These are phyloP conservation scores for Saccharomyces hybrid DNA, from an alignment of 1,139 yeast species.

Conservation along the genomic window DNA sequence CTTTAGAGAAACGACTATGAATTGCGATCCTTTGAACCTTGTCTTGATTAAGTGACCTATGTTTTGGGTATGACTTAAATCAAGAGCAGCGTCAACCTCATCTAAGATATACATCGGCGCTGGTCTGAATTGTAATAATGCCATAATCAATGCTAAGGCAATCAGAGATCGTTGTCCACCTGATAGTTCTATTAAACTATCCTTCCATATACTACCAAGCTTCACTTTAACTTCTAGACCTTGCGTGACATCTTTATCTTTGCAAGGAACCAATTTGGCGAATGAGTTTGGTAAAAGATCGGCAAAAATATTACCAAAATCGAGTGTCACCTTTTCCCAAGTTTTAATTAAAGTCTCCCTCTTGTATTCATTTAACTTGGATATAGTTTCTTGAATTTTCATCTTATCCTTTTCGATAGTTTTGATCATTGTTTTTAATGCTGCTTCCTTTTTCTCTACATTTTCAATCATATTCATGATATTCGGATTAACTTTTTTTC, in stretches of 20 bases:
- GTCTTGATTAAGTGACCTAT: constrained; percentile 95
- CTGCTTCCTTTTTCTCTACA: constrained; percentile 79
- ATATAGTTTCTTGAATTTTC: constrained; percentile 83
- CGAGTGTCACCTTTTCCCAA: constrained; percentile 76
- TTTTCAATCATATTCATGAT: constrained; percentile 92
- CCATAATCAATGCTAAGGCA: constrained; percentile 84
- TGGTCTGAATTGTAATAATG: constrained; percentile 86
- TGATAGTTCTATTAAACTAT: constrained; percentile 85
- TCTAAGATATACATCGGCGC: constrained; percentile 97
- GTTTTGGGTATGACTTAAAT: constrained; percentile 92
- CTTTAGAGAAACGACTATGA: constrained; percentile 90
- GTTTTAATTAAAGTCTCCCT: constrained; percentile 76
- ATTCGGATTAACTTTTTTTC: constrained; percentile 75
- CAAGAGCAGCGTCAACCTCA: constrained; percentile 97
- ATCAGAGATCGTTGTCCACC: constrained; percentile 96
- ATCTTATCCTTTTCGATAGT: constrained; percentile 86
- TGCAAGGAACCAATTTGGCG: constrained; percentile 81
- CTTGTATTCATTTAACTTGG: constrained; percentile 80
- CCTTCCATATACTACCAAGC: constrained; percentile 92
- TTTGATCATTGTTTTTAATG: constrained; percentile 70
- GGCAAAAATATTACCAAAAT: constrained; percentile 87
- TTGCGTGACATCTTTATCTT: constrained; percentile 72
- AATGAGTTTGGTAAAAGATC: constrained; percentile 85
- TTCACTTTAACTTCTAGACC: constrained; percentile 90
- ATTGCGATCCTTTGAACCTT: constrained; percentile 89